A percentile compares a stretch with the other conserved stretches of the same genome.
These are phyloP conservation scores for Penicillium pancosmium DNA, from an alignment of 495 filamentous ascomycete species.

Conservation along the genomic window DNA sequence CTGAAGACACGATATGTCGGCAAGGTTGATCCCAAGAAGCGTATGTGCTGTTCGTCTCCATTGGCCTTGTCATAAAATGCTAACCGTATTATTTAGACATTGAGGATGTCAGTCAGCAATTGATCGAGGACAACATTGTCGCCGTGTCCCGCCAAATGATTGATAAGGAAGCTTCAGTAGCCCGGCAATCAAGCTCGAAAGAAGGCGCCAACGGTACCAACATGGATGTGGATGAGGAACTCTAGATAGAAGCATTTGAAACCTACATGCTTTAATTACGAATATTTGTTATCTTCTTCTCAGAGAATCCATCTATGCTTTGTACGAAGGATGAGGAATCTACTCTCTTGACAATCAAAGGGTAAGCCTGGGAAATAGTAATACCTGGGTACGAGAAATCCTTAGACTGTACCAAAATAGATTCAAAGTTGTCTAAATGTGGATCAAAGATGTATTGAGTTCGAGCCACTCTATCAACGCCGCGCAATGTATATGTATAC, in stretches of 20 bases:
- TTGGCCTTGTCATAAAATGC: conserved; percentile 9
- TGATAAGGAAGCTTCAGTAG: conserved; percentile 89
- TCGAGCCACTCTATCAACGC: conserved; percentile 13
- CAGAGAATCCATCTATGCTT: neutral
- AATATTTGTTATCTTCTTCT: conserved; percentile 17
- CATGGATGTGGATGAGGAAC: conserved; percentile 64
- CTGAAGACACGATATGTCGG: conserved; percentile 98
- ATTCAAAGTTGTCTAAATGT: neutral
- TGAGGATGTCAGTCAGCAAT: conserved; percentile 90
- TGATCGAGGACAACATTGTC: conserved; percentile 99
- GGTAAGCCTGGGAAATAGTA: too few species aligned
- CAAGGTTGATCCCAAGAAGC: conserved; percentile 99
- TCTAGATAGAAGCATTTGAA: conserved; percentile 41
- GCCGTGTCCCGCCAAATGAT: conserved; percentile 97
- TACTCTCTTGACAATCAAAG: neutral
- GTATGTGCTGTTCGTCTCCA: conserved; percentile 42
- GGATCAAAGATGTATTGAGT: neutral
- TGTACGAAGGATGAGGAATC: neutral
- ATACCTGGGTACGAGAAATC: too few species aligned
- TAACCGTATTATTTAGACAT: conserved; percentile 59
- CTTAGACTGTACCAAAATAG: neutral
- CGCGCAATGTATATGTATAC: conserved; percentile 20
- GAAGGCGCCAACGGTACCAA: conserved; percentile 55
- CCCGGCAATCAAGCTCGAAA: conserved; percentile 53
- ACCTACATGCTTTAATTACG: conserved; percentile 28